Base-by-base conservation (phyloP, 2,329 filamentous ascomycete species). In the Cladosporium sp. region DNA sequence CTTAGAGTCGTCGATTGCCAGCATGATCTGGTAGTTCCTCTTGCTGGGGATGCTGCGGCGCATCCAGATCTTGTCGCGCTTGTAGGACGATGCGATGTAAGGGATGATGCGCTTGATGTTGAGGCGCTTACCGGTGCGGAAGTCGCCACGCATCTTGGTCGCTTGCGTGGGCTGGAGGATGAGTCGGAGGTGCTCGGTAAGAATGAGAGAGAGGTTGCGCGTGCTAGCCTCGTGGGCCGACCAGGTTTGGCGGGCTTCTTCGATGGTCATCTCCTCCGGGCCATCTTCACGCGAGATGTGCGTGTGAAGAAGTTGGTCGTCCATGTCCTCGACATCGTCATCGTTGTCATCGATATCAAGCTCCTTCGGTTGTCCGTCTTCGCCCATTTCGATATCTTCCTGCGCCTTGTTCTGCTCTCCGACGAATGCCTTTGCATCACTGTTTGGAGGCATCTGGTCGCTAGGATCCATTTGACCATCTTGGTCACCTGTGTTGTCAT, bases 1-100 rank as follows among this genome's bases (percentile, higher is more conserved):
- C 68, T 87, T 88, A 62, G 86, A 92, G 73, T 98, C 93, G 68
- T 99, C 93, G 32, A 99, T 89, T 33, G 93, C 94, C 43, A 99
- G 85, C 74, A 98, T 83, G 68, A 98, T 94, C 70, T 99, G 94
- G 71, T 98, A 98, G 51, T 85, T 86, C 35, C 94, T 86, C 72
- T 97, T 97, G 32, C 85, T 92, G 1, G 94, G 94, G 43, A 95
- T 83, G 29, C 83, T 85, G 50, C 94, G 84, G 12, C 94, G 86
- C 85, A 98, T 95, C 93, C 93, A 99, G 71, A 99, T 99, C 77
- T 98, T 98, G 79, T 99, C 93, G 53, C 93, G 88, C 77, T 96
- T 97, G 78, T 96, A 98, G 65, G 87, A 85, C 0, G 91, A 97
- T 1, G 94, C 93, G 60, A 99, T 97, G 72, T 98, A 99, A 0